A percentile compares a stretch with the other conserved stretches of the same genome.
These are phyloP conservation scores for Phytophthora pini DNA, from an alignment of 352 stramenopile species.

Conservation along the genomic window DNA sequence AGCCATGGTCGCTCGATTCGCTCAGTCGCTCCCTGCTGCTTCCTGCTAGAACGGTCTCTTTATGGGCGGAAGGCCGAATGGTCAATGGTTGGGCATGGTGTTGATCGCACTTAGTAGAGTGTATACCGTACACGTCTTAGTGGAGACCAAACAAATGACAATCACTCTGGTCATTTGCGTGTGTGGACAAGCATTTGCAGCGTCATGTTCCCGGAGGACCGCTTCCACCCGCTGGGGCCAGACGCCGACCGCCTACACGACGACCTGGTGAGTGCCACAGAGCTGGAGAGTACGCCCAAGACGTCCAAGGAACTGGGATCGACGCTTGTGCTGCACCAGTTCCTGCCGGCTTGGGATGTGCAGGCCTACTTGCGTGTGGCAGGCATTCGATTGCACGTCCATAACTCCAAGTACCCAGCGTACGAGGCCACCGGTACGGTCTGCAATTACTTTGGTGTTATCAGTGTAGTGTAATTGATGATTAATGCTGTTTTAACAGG, in stretches of 20 bases:
- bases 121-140: too few species aligned
- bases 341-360: conserved; percentile 84
- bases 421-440: conserved; percentile 80
- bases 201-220: conserved; percentile 81
- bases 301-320: conserved; percentile 77
- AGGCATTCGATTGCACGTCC: conserved; percentile 76
- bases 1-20: conserved; percentile 68
- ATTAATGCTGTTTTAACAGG: conserved; percentile 33
- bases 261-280: conserved; percentile 55
- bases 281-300: conserved; percentile 66
- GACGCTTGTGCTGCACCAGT: conserved; percentile 81
- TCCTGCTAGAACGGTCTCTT: background rate
- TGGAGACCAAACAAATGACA: too few species aligned
- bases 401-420: conserved; percentile 85
- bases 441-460: conserved; percentile 1
- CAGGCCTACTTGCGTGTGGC: conserved; percentile 87
- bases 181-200: conserved; percentile 10
- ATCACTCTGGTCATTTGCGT: background rate
- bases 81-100: conserved; percentile 28
- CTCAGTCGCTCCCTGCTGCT: conserved; percentile 6
- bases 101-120: conserved; percentile 31
- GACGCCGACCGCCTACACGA: conserved; percentile 76
- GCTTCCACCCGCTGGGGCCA: conserved; percentile 80
- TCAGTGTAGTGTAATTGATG: background rate
- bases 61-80: conserved; percentile 7